Evolutionary conservation across 179 eudicot species (phyloP).

Genomic region (Heliamphora ciliata): DNA sequence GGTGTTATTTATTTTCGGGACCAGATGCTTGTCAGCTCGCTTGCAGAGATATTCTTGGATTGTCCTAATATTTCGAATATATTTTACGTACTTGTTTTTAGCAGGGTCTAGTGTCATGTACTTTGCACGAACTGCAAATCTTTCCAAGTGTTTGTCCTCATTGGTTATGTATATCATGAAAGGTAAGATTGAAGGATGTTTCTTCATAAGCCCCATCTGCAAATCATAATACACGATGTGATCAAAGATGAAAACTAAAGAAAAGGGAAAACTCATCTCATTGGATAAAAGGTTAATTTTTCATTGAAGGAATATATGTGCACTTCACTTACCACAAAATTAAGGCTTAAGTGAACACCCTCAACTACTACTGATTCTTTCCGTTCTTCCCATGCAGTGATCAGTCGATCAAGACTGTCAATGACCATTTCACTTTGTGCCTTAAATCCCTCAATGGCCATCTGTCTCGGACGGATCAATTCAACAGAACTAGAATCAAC

Average conservation of each 20-base stretch:
- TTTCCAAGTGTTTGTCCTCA: conserved; percentile 90
- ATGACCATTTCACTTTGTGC: conserved; percentile 99
- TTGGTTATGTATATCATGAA: conserved; percentile 89
- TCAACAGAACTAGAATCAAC: conserved; percentile 36
- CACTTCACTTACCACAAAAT: conserved; percentile 66
- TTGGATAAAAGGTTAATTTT: not conserved
- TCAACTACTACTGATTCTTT: conserved; percentile 91
- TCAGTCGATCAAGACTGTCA: conserved; percentile 85
- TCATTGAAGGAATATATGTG: not conserved
- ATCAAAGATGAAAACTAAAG: conserved; percentile 14
- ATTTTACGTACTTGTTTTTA: conserved; percentile 81
- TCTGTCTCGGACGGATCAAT: conserved; percentile 65
- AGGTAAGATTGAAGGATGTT: conserved; percentile 91
- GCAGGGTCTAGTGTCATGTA: conserved; percentile 97
- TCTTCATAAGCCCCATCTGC: conserved; percentile 99
- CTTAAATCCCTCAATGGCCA: conserved; percentile 92
- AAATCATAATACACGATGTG: conserved; percentile 8
- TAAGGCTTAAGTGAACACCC: conserved; percentile 97
- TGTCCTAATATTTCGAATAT: conserved; percentile 82
- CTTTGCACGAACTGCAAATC: conserved; percentile 96
- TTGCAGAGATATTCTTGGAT: conserved; percentile 93
- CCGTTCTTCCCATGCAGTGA: conserved; percentile 92
- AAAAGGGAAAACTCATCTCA: conserved; percentile 2
- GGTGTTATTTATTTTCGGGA: conserved; percentile 89
- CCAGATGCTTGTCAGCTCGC: conserved; percentile 87